A percentile compares a stretch with the other conserved stretches of the same genome.
These are phyloP conservation scores for Neurospora sp. DNA, from an alignment of 495 filamentous ascomycete species.

Conservation along the genomic window DNA sequence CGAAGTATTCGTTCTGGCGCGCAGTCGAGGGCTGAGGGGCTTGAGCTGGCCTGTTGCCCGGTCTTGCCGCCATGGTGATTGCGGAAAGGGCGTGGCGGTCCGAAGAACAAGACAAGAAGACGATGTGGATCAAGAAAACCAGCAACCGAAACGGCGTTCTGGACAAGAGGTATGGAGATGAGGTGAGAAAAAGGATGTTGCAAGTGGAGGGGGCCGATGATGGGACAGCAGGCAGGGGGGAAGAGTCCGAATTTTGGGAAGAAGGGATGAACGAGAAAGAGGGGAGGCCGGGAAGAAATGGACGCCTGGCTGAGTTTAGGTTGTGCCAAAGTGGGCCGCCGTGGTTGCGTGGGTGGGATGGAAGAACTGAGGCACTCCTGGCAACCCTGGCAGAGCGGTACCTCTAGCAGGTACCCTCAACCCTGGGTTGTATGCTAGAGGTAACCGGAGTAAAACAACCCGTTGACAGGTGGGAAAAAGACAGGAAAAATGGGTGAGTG, in stretches of 20 bases:
- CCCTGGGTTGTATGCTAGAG: background rate
- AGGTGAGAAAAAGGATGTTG: conserved; percentile 6
- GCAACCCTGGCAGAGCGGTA: background rate
- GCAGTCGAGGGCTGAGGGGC: conserved; percentile 31
- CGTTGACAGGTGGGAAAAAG: background rate
- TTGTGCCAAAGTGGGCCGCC: conserved; percentile 9
- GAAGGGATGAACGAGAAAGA: conserved; percentile 10
- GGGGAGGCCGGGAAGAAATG: conserved; percentile 3
- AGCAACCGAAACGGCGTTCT: conserved; percentile 3
- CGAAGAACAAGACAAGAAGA: background rate
- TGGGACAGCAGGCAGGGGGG: conserved; percentile 9
- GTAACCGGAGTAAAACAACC: background rate
- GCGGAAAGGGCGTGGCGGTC: background rate
- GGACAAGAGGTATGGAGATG: conserved; percentile 6
- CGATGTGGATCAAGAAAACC: background rate
- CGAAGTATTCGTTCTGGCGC: conserved; percentile 76
- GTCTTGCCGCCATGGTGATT: conserved; percentile 23
- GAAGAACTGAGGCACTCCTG: conserved; percentile 1
- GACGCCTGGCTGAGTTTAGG: background rate
- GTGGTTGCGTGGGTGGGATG: background rate
- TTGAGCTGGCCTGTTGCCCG: conserved; percentile 26
- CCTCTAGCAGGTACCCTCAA: background rate
- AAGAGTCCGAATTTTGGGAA: conserved; percentile 2
- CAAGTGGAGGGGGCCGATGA: conserved; percentile 1
- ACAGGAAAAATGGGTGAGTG: background rate